Base-by-base conservation (phyloP, 352 stramenopile species). In the Thalassiosira hispida region DNA sequence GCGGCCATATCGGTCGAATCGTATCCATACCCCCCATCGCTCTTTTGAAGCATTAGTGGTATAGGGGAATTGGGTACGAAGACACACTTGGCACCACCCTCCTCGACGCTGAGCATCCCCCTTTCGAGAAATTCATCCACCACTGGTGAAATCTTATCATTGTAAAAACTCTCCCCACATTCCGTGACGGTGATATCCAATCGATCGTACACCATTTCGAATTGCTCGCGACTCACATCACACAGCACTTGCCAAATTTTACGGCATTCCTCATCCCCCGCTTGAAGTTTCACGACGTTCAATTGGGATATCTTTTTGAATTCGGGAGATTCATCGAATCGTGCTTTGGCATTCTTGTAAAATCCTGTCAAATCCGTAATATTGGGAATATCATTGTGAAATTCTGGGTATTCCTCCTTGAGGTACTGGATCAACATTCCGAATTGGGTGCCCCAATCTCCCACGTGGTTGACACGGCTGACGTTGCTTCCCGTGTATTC, bases 341-440 rank as follows among this genome's bases (percentile, higher is more conserved):
- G 94, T 65, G 76, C 5, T 53, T 95, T 96, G 63, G 93, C 93
- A 73, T 81, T 87, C 85, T 97, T 97, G 88, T 97, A 97, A 76
- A 98, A 96, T 25, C 61, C 81, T 2, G 97, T 99, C 59, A 99
- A 89, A 86, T 99, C 97, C 20, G 91, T 96, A 83, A 99, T 98
- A 79, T 98, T 97, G 14, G 96, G 96, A 75, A 97, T 84, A 84
- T 94, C 96, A 8, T 51, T 91, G 22, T 97, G 90, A 89, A 98
- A 89, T 87, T 97, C 82, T 66, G 97, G 94, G 88, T 98, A 98
- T 73, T 96, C 96, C 79, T 99, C 97, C 63, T 97, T 98, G 53
- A 99, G 91, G 87, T 99, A 97, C 81, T 97, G 96, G 86, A 99
- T 99, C 11, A 99, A 92, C 98, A 99, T 99, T 47, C 97, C 98